Percentiles rank a stretch among this genome's conserved stretches.
Evolutionary conservation across 2,329 filamentous ascomycete species (phyloP).

Genomic region (Plectosphaerella plurivora): DNA sequence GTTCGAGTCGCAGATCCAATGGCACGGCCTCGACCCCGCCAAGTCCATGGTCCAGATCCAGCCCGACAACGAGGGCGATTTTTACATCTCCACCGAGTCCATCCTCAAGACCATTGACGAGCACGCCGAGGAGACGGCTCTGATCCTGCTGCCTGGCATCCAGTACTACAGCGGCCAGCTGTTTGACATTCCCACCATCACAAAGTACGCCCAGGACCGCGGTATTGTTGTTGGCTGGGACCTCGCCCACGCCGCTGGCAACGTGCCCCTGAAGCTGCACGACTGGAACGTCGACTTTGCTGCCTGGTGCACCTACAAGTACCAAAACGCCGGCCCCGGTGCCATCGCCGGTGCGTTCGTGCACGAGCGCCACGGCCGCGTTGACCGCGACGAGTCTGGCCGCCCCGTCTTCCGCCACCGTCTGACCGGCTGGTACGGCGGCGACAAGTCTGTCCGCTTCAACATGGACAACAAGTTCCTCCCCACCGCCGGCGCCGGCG

Average conservation of each 20-base stretch:
- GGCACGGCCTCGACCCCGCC: conserved; percentile 62
- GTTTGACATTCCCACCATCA: conserved; percentile 71
- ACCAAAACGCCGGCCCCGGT: conserved; percentile 73
- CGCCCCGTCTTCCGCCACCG: conserved; percentile 50
- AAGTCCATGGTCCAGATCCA: conserved; percentile 71
- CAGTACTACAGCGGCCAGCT: conserved; percentile 80
- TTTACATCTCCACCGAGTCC: conserved; percentile 58
- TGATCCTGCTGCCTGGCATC: conserved; percentile 71
- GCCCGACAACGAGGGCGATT: conserved; percentile 44
- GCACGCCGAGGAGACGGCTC: conserved; percentile 60
- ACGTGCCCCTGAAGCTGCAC: conserved; percentile 66
- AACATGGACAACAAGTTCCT: conserved; percentile 70
- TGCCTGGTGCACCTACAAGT: conserved; percentile 82
- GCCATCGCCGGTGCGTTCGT: conserved; percentile 70
- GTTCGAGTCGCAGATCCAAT: conserved; percentile 73
- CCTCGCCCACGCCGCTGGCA: conserved; percentile 71
- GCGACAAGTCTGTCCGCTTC: conserved; percentile 63
- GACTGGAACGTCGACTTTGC: conserved; percentile 82
- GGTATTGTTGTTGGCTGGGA: conserved; percentile 72
- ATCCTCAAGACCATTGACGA: conserved; percentile 65
- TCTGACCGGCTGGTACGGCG: conserved; percentile 74
- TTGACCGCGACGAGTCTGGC: conserved; percentile 30
- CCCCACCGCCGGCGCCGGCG: conserved; percentile 66
- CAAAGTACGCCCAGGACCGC: conserved; percentile 61
- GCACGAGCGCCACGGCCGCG: conserved; percentile 60